Conservation (phyloP, 768 basidiomycete genomes). For the Lyophyllum decastes region DNA sequence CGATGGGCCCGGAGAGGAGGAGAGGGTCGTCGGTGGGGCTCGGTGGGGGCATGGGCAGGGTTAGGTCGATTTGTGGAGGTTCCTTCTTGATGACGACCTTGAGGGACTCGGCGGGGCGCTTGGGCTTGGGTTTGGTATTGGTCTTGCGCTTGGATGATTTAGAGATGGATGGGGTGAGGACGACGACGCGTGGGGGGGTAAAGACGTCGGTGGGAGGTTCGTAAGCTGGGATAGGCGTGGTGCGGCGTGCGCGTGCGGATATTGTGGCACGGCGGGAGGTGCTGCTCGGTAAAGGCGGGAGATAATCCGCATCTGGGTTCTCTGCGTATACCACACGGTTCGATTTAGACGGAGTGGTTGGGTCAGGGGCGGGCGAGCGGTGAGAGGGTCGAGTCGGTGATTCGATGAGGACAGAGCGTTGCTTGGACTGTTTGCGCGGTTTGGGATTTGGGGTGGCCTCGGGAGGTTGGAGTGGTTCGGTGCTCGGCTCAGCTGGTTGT, state of each 20-base stretch:
- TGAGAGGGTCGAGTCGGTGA: conserved; percentile 28
- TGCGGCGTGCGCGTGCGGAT: conserved; percentile 30
- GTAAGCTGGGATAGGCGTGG: conserved; percentile 61
- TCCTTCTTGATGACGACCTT: conserved; percentile 56
- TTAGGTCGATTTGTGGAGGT: conserved; percentile 62
- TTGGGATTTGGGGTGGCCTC: conserved; percentile 64
- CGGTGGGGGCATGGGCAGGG: conserved; percentile 60
- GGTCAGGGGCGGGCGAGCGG: background rate
- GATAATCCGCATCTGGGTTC: conserved; percentile 53
- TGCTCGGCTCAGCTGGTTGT: conserved; percentile 15
- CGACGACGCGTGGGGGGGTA: conserved; percentile 68
- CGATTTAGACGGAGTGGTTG: conserved; percentile 22
- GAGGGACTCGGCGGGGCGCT: conserved; percentile 19
- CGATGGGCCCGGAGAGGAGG: conserved; percentile 52
- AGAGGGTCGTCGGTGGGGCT: conserved; percentile 80
- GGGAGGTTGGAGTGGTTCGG: conserved; percentile 24
- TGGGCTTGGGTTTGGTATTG: conserved; percentile 13
- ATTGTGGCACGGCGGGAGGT: conserved; percentile 21
- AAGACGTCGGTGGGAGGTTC: conserved; percentile 71
- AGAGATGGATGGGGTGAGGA: conserved; percentile 40
- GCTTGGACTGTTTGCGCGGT: conserved; percentile 49
- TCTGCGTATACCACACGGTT: conserved; percentile 31
- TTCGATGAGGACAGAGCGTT: conserved; percentile 15
- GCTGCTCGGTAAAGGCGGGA: conserved; percentile 34
- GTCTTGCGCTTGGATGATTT: conserved; percentile 39